Base-by-base conservation (phyloP, 148 eudicot genomes). In the Dianthus caryophyllus region DNA sequence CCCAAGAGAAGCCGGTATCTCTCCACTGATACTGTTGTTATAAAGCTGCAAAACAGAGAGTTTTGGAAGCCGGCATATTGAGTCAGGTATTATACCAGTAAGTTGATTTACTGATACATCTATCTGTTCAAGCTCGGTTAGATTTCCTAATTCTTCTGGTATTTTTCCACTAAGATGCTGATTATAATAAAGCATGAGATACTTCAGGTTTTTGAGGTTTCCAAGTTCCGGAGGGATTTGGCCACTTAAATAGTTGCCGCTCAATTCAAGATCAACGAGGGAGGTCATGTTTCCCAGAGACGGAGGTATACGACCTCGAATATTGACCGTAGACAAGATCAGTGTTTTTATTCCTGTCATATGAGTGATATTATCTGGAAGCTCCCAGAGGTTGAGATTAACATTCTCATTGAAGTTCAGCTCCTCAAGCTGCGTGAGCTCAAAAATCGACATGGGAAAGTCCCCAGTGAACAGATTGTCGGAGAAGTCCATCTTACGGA, bases 171-270 rank as follows among this genome's bases (percentile, higher is more conserved):
- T 78, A 33, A 91, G 88, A 33, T 33, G 13, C 44, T 68, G 57
- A 61, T 91, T 88, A 55, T 88, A 91, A 56, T 88, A 91, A 76
- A 91, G 96, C 87, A 83, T 85, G 48, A 91, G 87, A 36, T 17
- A 66, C 51, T 58, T 72, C 70, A 91, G 75, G 66, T 83, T 85
- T 61, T 76, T 82, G 26, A 91, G 76, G 75, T 52, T 72, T n/a
- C 90, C 90, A 13, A 91, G 60, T 73, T 91, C 88, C 15, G 71
- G 44, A 0, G 96, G 96, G 38, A 91, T 76, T 36, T 61, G 48
- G 16, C 97, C 96, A 26, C 65, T 52, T 11, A 91, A 72, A 68
- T 43, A 77, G 67, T 91, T 91, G 4, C 92, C 95, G 24, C 81
- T 76, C 55, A 91, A 73, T 72, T 91, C 96, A 48, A 91, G 88